phyloP scores from a whole-genome alignment of 2,329 filamentous ascomycete species.

The Epichloe scottii region DNA sequence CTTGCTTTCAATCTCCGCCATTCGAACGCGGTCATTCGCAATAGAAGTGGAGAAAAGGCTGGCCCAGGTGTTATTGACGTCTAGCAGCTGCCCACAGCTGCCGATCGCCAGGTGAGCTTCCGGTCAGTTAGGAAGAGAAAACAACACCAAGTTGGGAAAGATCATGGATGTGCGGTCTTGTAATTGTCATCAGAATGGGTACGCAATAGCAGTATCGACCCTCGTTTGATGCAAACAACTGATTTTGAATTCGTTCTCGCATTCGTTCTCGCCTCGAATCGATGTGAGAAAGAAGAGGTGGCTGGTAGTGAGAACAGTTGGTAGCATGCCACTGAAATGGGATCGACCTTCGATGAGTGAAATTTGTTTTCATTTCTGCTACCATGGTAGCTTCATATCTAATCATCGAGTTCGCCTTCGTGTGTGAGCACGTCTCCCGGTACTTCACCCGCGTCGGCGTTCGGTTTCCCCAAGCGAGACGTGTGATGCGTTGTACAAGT shows the following conservation, averaged over 20 bases:
- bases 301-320: not conserved
- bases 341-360: not conserved
- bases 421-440: not conserved
- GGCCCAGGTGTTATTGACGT: not conserved
- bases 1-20: not conserved
- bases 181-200: too few relatives aligned
- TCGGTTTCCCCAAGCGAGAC: not conserved
- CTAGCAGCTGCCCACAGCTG: not conserved
- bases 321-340: not conserved
- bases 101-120: not conserved
- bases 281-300: not conserved
- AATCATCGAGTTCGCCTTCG: not conserved
- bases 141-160: not conserved
- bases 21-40: not conserved
- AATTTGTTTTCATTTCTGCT: conserved; percentile 4
- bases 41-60: not conserved
- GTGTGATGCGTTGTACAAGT: not conserved
- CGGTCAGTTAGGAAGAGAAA: not conserved
- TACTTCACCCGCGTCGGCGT: not conserved
- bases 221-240: too few relatives aligned
- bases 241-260: too few relatives aligned
- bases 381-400: conserved; percentile 1
- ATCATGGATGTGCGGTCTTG: not conserved
- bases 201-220: not conserved
- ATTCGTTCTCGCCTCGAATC: not conserved